A percentile compares a stretch with the other conserved stretches of the same genome.
Conservation (phyloP, 345 rosid genomes). For the Luvunga scandens region DNA sequence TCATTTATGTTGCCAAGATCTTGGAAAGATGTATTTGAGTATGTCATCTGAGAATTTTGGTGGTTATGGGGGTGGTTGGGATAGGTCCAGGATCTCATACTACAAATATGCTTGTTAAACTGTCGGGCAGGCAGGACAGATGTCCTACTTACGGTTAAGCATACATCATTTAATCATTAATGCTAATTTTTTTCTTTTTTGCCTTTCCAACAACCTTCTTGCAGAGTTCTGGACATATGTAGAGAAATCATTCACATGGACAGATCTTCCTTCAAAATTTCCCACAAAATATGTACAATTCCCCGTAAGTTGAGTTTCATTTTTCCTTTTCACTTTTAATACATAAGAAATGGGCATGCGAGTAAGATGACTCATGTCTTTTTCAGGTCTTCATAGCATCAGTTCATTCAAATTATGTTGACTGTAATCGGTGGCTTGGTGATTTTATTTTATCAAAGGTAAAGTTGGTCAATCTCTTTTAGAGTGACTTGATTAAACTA, state of each 20-base stretch:
- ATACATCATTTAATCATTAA: background rate
- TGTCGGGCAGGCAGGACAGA: background rate
- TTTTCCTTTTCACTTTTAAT: conserved; percentile 5
- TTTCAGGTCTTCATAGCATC: conserved; percentile 90
- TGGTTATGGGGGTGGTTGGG: background rate
- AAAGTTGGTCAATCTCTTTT: conserved; percentile 1
- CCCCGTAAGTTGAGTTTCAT: conserved; percentile 57
- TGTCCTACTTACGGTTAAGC: background rate
- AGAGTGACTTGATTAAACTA: background rate
- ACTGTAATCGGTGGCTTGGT: conserved; percentile 96
- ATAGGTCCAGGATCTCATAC: background rate
- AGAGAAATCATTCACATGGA: conserved; percentile 96
- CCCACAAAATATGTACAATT: conserved; percentile 94
- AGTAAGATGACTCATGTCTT: conserved; percentile 7
- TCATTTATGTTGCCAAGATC: background rate
- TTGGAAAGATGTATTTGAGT: background rate
- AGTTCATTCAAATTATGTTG: conserved; percentile 89
- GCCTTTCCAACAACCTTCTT: conserved; percentile 13
- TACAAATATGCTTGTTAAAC: background rate
- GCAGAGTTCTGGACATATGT: conserved; percentile 95
- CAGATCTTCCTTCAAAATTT: conserved; percentile 83
- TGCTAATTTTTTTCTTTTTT: background rate
- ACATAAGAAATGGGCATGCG: background rate
- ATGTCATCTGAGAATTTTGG: background rate
- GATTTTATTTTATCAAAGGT: conserved; percentile 94